These are phyloP conservation scores for Sclerotiophoma versabilis DNA, from an alignment of 2,329 filamentous ascomycete species.

Conservation along the genomic window DNA sequence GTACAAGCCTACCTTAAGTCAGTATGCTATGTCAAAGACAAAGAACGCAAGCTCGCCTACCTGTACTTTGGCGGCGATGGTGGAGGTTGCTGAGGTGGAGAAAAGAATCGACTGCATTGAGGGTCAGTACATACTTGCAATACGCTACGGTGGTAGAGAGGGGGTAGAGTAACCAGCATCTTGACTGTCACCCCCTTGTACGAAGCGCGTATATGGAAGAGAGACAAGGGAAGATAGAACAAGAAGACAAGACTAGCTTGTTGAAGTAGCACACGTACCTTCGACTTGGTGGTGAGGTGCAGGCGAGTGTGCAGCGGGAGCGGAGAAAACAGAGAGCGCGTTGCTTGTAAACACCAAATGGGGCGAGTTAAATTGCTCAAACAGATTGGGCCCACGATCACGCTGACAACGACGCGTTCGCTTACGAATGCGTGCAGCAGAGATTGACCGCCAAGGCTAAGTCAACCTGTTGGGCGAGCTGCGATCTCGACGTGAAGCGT, in stretches of 20 bases:
- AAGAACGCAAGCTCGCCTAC: not conserved
- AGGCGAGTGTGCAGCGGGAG: not conserved
- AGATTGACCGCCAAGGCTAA: not conserved
- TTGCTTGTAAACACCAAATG: slow-evolving; percentile 3
- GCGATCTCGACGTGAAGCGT: not conserved
- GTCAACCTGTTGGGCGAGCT: not conserved
- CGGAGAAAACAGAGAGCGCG: not conserved
- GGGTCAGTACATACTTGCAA: not conserved
- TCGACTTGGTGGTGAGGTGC: not conserved
- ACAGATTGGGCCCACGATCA: not conserved
- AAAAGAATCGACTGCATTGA: not conserved
- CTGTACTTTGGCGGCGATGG: not conserved
- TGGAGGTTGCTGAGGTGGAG: not conserved
- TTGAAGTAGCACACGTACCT: not conserved
- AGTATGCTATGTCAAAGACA: not conserved
- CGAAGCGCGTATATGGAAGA: no score
- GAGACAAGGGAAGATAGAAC: not conserved
- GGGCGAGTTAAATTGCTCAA: not conserved
- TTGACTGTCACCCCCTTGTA: no score
- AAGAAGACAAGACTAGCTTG: not conserved
- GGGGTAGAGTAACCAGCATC: not conserved
- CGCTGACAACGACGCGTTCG: slow-evolving; percentile 1
- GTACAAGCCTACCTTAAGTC: not conserved
- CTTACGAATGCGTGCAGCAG: not conserved
- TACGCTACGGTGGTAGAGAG: not conserved